Conservation (phyloP, 805 yeast genomes). For the Metschnikowia rubicola region DNA sequence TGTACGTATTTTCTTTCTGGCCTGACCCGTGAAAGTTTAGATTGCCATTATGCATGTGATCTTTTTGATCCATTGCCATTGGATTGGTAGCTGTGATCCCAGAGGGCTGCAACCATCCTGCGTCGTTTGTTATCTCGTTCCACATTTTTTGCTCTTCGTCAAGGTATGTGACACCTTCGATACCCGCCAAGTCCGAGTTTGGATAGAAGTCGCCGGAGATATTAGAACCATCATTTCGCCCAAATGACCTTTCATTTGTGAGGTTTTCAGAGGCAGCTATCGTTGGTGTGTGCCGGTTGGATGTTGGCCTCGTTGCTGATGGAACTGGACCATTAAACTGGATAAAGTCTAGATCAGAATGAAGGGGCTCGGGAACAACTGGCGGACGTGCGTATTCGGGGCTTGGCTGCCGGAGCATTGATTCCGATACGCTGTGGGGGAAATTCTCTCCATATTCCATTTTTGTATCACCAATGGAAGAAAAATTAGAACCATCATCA, state of each 20-base stretch:
- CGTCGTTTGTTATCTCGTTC: slow-evolving; percentile 76
- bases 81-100: slow-evolving; percentile 8
- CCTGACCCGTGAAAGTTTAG: slow-evolving; percentile 1
- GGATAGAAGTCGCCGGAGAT: slow-evolving; percentile 29
- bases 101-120: slow-evolving; percentile 58
- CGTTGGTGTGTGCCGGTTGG: slow-evolving; percentile 19
- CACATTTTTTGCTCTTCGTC: slow-evolving; percentile 54
- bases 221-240: background rate
- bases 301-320: slow-evolving; percentile 17
- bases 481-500: slow-evolving; percentile 40
- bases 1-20: background rate
- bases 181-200: slow-evolving; percentile 38
- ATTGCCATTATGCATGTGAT: slow-evolving; percentile 1
- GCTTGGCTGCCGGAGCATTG: slow-evolving; percentile 11
- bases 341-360: slow-evolving; percentile 23
- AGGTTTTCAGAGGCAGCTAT: slow-evolving; percentile 19
- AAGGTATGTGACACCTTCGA: slow-evolving; percentile 40
- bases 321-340: slow-evolving; percentile 23
- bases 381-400: slow-evolving; percentile 10
- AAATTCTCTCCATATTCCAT: slow-evolving; percentile 12
- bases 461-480: slow-evolving; percentile 3
- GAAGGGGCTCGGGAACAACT: slow-evolving; percentile 18
- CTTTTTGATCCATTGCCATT: slow-evolving; percentile 4
- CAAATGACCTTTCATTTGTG: slow-evolving; percentile 15
- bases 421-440: slow-evolving; percentile 1